These are phyloP conservation scores for Trametes sanguinea DNA, from an alignment of 768 basidiomycete genomes.

Conservation along the genomic window DNA sequence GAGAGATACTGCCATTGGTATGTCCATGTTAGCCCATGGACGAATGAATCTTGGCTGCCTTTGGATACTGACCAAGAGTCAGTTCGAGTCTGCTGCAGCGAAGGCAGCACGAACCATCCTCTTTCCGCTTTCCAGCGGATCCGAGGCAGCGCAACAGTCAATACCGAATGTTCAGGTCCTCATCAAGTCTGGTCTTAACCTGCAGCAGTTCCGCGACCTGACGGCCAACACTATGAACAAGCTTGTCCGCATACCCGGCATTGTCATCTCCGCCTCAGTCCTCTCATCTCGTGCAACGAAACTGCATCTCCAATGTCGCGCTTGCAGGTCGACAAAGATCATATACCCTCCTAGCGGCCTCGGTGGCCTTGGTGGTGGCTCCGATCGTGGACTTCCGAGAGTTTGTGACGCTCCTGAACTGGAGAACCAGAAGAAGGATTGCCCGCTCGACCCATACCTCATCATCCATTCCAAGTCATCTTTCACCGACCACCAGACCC, in stretches of 20 bases:
- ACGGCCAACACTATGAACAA: constrained; percentile 94
- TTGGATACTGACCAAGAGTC: background rate
- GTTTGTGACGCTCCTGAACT: constrained; percentile 79
- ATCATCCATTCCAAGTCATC: constrained; percentile 93
- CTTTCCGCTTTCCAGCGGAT: constrained; percentile 69
- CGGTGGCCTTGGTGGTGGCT: constrained; percentile 86
- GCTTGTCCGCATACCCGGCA: constrained; percentile 94
- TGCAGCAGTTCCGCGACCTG: constrained; percentile 92
- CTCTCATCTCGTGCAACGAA: constrained; percentile 92
- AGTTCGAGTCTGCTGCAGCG: constrained; percentile 93
- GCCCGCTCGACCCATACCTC: constrained; percentile 93
- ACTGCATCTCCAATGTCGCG: constrained; percentile 89
- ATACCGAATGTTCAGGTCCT: constrained; percentile 84
- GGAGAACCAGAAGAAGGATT: constrained; percentile 90
- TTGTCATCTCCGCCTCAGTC: constrained; percentile 95
- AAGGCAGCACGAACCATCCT: constrained; percentile 82
- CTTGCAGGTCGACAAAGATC: constrained; percentile 78
- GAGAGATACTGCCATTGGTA: constrained; percentile 87
- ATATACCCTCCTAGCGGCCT: constrained; percentile 78
- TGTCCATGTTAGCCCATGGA: constrained; percentile 28
- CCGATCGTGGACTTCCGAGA: constrained; percentile 83
- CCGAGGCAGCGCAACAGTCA: constrained; percentile 46
- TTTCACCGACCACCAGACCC: constrained; percentile 93
- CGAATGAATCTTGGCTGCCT: background rate
- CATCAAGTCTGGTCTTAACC: constrained; percentile 85